phyloP scores from a whole-genome alignment of 169 alveolate genomes.

The Cryptosporidium andersoni region DNA sequence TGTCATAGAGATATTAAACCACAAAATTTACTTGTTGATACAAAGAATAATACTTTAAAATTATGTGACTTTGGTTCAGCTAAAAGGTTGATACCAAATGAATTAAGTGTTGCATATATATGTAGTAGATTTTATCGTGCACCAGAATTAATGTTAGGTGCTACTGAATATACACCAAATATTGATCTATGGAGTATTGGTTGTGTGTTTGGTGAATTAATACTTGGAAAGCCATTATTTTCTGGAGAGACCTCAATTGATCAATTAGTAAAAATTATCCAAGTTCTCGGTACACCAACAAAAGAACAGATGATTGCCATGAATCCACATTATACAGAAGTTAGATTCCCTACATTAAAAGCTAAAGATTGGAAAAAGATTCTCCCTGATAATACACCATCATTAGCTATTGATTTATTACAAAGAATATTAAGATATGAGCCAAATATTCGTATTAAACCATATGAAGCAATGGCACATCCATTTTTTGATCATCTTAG shows the following conservation, averaged over 20 bases:
- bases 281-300: constrained; percentile 92
- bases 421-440: constrained; percentile 83
- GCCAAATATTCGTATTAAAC: constrained; percentile 84
- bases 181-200: constrained; percentile 99
- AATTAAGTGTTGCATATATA: constrained; percentile 93
- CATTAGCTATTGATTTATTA: constrained; percentile 82
- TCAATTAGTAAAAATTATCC: constrained; percentile 92
- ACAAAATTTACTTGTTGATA: constrained; percentile 95
- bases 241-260: constrained; percentile 96
- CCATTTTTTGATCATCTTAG: constrained; percentile 94
- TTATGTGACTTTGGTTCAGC: constrained; percentile 99
- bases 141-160: constrained; percentile 98
- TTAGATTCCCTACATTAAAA: constrained; percentile 88
- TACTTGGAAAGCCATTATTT: constrained; percentile 94
- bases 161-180: constrained; percentile 95
- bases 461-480: constrained; percentile 91
- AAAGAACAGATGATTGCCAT: constrained; percentile 90
- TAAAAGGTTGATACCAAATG: constrained; percentile 90
- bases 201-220: constrained; percentile 94
- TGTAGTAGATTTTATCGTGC: constrained; percentile 98
- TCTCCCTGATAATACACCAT: constrained; percentile 81
- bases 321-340: constrained; percentile 94
- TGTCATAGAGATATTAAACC: constrained; percentile 99
- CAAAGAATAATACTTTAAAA: constrained; percentile 89
- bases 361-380: constrained; percentile 84